Evolutionary conservation across 768 basidiomycete species (phyloP).

Genomic region (Pulveroboletus sp.): DNA sequence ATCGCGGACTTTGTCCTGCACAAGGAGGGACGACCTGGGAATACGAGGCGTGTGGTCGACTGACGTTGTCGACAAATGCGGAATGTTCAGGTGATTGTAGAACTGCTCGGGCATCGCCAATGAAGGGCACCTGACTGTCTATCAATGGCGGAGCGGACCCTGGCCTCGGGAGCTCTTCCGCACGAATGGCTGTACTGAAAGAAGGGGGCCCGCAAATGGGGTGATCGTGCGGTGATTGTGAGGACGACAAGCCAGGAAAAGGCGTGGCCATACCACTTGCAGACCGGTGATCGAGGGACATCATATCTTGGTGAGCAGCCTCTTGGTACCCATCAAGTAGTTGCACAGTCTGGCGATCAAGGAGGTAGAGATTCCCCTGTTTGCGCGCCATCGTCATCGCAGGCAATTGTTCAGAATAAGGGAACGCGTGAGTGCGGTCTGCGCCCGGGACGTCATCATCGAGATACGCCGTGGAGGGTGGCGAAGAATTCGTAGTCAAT

Average conservation of each 20-base stretch:
- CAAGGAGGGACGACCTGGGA: constrained; percentile 11
- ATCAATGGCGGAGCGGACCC: constrained; percentile 29
- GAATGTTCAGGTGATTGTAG: constrained; percentile 15
- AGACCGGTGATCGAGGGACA: constrained; percentile 24
- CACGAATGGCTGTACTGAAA: constrained; percentile 23
- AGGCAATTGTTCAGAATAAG: constrained; percentile 11
- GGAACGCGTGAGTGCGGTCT: constrained; percentile 14
- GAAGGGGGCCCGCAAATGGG: constrained; percentile 23
- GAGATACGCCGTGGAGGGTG: constrained; percentile 21
- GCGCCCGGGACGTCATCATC: constrained; percentile 18
- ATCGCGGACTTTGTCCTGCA: constrained; percentile 29
- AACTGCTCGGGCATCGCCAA: constrained; percentile 25
- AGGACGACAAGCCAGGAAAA: constrained; percentile 28
- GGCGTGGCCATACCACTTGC: constrained; percentile 23
- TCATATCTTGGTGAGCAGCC: constrained; percentile 12
- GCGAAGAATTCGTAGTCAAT: constrained; percentile 18
- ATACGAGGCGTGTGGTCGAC: constrained; percentile 20
- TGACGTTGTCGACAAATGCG: constrained; percentile 13
- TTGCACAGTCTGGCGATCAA: constrained; percentile 18
- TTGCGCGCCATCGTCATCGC: constrained; percentile 13
- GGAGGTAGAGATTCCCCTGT: constrained; percentile 5
- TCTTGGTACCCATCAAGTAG: constrained; percentile 17
- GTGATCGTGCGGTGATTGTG: constrained; percentile 29
- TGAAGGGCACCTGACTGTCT: constrained; percentile 25
- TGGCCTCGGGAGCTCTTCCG: constrained; percentile 22